Evolutionary conservation across 2,329 filamentous ascomycete species (phyloP).

Genomic region (Chrysoporthe puriensis): DNA sequence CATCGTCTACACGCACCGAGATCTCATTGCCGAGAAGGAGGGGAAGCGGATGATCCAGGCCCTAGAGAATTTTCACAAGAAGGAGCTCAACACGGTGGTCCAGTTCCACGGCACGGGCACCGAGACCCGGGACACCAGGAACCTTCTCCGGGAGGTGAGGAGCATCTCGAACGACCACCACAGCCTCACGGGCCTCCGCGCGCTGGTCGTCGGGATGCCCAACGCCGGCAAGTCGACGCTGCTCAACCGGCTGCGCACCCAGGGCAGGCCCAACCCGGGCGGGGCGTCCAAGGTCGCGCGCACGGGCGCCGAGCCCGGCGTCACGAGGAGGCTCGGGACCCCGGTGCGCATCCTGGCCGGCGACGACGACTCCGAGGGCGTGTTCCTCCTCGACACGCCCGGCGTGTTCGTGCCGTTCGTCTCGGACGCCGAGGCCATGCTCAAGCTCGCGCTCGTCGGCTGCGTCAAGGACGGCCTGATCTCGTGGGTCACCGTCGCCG

Average conservation of each 20-base stretch:
- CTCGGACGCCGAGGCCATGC: slow-evolving; percentile 81
- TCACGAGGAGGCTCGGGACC: slow-evolving; percentile 83
- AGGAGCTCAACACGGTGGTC: slow-evolving; percentile 37
- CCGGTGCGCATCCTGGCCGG: slow-evolving; percentile 73
- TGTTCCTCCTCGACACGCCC: slow-evolving; percentile 89
- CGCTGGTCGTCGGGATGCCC: slow-evolving; percentile 94
- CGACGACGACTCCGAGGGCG: slow-evolving; percentile 57
- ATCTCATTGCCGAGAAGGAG: slow-evolving; percentile 58
- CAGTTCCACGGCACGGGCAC: slow-evolving; percentile 37
- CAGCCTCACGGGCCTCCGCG: slow-evolving; percentile 77
- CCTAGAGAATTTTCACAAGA: slow-evolving; percentile 47
- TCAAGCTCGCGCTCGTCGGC: slow-evolving; percentile 90
- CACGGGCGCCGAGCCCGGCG: slow-evolving; percentile 85
- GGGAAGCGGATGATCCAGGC: slow-evolving; percentile 35
- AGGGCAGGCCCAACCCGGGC: slow-evolving; percentile 58
- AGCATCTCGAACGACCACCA: slow-evolving; percentile 52
- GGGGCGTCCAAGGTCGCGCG: slow-evolving; percentile 67
- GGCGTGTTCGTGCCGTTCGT: slow-evolving; percentile 96
- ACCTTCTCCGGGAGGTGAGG: slow-evolving; percentile 54
- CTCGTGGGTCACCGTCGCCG: slow-evolving; percentile 75
- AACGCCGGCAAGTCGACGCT: slow-evolving; percentile 96
- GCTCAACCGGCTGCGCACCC: slow-evolving; percentile 80
- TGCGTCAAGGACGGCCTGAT: slow-evolving; percentile 90
- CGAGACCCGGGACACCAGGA: slow-evolving; percentile 38
- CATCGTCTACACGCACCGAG: slow-evolving; percentile 89